Percentiles rank a stretch among this genome's conserved stretches.
Conservation (phyloP, 345 rosid species). For the Moricandia arvensis region DNA sequence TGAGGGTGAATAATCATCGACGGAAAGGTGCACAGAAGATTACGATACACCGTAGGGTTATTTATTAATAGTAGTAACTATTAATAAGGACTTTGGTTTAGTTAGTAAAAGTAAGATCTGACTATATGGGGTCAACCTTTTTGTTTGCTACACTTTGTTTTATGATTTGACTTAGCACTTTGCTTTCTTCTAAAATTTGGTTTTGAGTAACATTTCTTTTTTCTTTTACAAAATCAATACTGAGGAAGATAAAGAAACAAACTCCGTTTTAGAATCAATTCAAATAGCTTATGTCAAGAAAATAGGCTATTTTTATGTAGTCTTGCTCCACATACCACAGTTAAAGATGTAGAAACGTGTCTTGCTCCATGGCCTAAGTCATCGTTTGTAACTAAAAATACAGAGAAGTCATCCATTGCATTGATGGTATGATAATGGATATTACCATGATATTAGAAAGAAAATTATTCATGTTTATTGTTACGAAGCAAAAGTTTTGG, state of each 20-base stretch:
- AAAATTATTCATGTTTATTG: no score
- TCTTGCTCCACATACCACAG: background rate
- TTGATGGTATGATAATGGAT: background rate
- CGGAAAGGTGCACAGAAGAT: background rate
- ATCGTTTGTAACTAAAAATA: no score
- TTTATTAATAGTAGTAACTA: no score
- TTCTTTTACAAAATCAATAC: no score
- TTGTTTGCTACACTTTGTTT: background rate
- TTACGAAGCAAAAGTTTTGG: no score
- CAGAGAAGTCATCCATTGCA: no score
- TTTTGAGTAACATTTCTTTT: no score
- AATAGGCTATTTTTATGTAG: background rate
- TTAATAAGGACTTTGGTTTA: no score
- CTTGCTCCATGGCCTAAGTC: no score
- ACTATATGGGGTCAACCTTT: slow-evolving; percentile 1
- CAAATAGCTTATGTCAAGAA: no score
- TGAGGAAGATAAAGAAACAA: no score
- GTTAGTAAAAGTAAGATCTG: background rate
- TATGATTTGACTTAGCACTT: background rate
- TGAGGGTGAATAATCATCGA: background rate
- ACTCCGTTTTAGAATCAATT: background rate
- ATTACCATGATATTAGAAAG: background rate
- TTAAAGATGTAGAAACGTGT: background rate
- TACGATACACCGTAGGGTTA: background rate
- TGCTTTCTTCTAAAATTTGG: background rate